These are phyloP conservation scores for Lentinus polychrous DNA, from an alignment of 1,284 basidiomycete species.

Conservation along the genomic window DNA sequence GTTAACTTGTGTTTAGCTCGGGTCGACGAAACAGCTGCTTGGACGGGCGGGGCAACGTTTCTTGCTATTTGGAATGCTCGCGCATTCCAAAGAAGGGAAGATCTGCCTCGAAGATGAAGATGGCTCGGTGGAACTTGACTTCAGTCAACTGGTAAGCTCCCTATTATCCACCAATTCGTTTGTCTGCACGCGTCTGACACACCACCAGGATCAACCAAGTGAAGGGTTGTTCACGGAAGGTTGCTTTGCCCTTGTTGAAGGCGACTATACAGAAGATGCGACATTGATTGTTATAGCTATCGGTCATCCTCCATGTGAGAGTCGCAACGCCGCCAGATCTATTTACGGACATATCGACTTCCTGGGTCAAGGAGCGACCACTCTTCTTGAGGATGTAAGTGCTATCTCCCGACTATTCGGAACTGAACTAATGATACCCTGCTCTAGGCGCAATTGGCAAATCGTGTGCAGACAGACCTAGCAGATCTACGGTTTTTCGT, in stretches of 20 bases:
- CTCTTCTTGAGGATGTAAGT: constrained; percentile 86
- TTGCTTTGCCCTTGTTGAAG: constrained; percentile 91
- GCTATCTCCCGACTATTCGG: neutral
- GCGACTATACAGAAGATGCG: constrained; percentile 92
- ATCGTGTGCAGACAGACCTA: constrained; percentile 59
- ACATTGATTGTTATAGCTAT: constrained; percentile 87
- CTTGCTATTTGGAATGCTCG: constrained; percentile 89
- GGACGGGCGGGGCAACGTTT: constrained; percentile 90
- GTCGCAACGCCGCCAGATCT: constrained; percentile 73
- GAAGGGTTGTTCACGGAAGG: constrained; percentile 98
- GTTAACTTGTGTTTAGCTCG: constrained; percentile 49
- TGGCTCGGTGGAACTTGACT: constrained; percentile 85
- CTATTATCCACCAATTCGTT: neutral
- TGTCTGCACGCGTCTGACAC: neutral
- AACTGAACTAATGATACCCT: neutral
- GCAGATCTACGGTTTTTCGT: constrained; percentile 87
- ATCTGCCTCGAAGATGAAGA: constrained; percentile 93
- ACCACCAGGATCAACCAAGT: constrained; percentile 77
- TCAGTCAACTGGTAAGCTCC: constrained; percentile 72
- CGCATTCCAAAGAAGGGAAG: constrained; percentile 84
- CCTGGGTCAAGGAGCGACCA: constrained; percentile 86
- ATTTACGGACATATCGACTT: constrained; percentile 95
- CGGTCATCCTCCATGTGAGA: constrained; percentile 95
- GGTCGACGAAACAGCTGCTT: constrained; percentile 93
- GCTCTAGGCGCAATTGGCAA: constrained; percentile 48